These are phyloP conservation scores for Annulohypoxylon moriforme DNA, from an alignment of 495 filamentous ascomycete species.

Conservation along the genomic window DNA sequence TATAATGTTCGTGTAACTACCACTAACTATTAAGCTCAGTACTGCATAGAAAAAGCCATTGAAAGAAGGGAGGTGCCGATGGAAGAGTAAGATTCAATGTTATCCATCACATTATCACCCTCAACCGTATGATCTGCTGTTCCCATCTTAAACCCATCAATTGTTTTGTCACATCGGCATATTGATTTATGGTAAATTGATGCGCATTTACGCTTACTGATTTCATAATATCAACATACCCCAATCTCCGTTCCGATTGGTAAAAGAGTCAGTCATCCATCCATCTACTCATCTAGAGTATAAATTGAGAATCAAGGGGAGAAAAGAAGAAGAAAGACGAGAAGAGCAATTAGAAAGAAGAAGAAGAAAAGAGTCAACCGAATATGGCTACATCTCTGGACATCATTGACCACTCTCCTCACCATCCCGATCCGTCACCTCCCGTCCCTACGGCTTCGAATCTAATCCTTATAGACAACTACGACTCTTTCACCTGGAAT, in stretches of 20 bases:
- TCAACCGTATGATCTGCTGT: background rate
- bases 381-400: conserved; percentile 59
- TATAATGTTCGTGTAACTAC: background rate
- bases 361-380: background rate
- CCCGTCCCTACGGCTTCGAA: conserved; percentile 82
- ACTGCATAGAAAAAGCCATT: background rate
- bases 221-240: conserved; percentile 4
- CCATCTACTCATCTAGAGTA: no score
- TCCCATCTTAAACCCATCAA: conserved; percentile 4
- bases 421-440: conserved; percentile 76
- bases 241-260: background rate
- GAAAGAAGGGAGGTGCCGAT: conserved; percentile 4
- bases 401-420: conserved; percentile 87
- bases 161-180: background rate
- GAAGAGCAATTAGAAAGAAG: background rate
- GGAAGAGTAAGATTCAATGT: conserved; percentile 31
- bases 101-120: background rate
- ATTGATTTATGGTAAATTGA: background rate
- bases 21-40: background rate
- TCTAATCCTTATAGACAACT: conserved; percentile 97
- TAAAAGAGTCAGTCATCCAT: background rate
- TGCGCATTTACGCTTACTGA: background rate
- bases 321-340: no score
- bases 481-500: conserved; percentile 99
- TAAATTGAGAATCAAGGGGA: no score